Evolutionary conservation across 2,329 filamentous ascomycete species (phyloP), one percentile per base, ranked within the genome.

Genomic region (Furcasterigmium sp.): DNA sequence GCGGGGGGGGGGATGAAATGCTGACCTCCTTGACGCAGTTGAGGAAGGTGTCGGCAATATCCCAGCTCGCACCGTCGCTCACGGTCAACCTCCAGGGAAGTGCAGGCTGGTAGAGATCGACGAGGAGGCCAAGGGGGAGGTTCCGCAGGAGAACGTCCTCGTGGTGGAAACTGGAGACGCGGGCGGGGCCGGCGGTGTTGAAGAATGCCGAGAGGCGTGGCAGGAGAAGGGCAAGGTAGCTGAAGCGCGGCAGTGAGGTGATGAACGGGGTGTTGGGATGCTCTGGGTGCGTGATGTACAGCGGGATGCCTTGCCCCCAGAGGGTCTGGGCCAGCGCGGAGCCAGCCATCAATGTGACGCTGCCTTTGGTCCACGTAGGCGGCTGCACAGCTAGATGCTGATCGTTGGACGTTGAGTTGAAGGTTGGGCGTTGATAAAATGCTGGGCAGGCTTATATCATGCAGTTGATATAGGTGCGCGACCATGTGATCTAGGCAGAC

Each of bases 21-120:
- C 68, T 55, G 45, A 75, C 75, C 67, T 84, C 80, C 59, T 84
- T 84, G 48, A 76, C 77, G 44, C 74, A 73, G 59, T 84, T 84
- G 44, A 82, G 68, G 51, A 83, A 84, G 0, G 79, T 81, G 56
- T 82, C 78, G 34, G 64, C 70, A 39, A 80, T 78, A 51, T 81
- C 77, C 77, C 77, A 81, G 39, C 70, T 72, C 25, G 70, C 56
- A 15, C 76, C 77, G 45, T 78, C 75, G 42, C 65, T 63, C 20
- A 80, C 76, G 14, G 69, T 69, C 38, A 82, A 61, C 11, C 67
- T 66, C 76, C 77, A 82, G 1, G 78, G 77, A 41, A 78, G 56
- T 10, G 55, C 44, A 1, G 76, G 76, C 51, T 68, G 72, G 57
- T 82, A 81, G 20, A 82, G 64, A 52, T 82, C 78, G 40, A 73